These are phyloP conservation scores for Eucalyptus tenuipes DNA, from an alignment of 345 rosid genomes.

Conservation along the genomic window DNA sequence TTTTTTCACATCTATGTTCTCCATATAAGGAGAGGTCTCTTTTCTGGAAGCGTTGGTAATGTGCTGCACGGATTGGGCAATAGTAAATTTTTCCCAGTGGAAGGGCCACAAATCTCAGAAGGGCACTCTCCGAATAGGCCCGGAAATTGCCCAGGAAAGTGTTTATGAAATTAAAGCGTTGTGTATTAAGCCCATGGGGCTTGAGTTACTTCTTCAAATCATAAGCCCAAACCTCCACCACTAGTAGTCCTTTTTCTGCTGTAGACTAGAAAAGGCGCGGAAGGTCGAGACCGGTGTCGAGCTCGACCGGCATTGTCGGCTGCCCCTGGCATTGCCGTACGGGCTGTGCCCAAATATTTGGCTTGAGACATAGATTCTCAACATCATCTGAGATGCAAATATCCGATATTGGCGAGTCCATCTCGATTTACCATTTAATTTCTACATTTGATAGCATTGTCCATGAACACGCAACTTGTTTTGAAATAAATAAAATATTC, in stretches of 20 bases:
- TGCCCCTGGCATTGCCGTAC: background rate
- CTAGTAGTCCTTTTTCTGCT: background rate
- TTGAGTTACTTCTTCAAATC: background rate
- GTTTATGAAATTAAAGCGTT: background rate
- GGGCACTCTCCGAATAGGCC: background rate
- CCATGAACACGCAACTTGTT: background rate
- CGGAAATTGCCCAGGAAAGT: background rate
- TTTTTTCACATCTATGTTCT: background rate
- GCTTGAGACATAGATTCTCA: background rate
- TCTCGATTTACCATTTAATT: background rate
- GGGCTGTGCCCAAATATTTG: background rate
- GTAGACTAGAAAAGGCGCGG: background rate
- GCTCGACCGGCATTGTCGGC: background rate
- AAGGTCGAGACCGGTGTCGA: background rate
- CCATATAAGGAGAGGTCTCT: background rate
- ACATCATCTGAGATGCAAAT: background rate
- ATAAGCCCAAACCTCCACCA: background rate
- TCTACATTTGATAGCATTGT: background rate
- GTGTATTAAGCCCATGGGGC: background rate
- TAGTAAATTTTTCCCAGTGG: background rate
- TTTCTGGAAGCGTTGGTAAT: background rate
- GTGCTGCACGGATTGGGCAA: background rate
- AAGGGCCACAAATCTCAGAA: background rate
- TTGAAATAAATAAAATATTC: background rate
- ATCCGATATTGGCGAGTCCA: background rate